These are phyloP conservation scores for Fusarium illudens DNA, from an alignment of 2,329 filamentous ascomycete species.

Conservation along the genomic window DNA sequence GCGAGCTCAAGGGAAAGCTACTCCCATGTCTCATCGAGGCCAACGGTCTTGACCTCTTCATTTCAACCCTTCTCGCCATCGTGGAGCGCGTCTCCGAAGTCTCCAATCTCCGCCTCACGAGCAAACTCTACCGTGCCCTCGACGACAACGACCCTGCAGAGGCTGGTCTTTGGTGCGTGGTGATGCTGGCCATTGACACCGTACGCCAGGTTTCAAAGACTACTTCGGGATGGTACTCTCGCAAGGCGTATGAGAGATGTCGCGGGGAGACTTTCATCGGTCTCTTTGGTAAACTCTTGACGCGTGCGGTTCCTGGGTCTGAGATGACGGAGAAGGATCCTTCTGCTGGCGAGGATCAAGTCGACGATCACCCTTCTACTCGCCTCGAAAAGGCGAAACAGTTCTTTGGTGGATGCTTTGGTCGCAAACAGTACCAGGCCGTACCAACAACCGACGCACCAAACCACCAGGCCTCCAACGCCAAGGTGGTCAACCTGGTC, in stretches of 20 bases:
- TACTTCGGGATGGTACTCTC: conserved; percentile 75
- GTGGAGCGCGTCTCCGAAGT: conserved; percentile 54
- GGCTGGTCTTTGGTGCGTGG: conserved; percentile 48
- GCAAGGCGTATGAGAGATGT: conserved; percentile 83
- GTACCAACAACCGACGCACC: conserved; percentile 34
- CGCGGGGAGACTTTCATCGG: conserved; percentile 70
- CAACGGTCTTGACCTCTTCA: conserved; percentile 80
- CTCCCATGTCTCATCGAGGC: conserved; percentile 74
- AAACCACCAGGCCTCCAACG: conserved; percentile 74
- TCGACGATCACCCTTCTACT: neutral
- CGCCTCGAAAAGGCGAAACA: conserved; percentile 8
- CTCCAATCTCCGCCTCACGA: conserved; percentile 50
- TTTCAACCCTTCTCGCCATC: conserved; percentile 71
- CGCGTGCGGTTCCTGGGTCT: conserved; percentile 50
- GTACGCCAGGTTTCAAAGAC: conserved; percentile 49
- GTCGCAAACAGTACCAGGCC: conserved; percentile 27
- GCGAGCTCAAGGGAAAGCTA: conserved; percentile 76
- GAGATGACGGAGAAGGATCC: conserved; percentile 50
- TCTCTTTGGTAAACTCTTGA: conserved; percentile 50
- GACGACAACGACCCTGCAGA: conserved; percentile 43
- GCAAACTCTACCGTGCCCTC: conserved; percentile 48
- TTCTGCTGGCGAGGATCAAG: neutral
- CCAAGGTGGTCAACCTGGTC: conserved; percentile 90
- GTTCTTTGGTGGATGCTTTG: conserved; percentile 32
- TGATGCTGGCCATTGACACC: conserved; percentile 48